Evolutionary conservation across 495 filamentous ascomycete species (phyloP).

Genomic region (Penicillium desertorum): DNA sequence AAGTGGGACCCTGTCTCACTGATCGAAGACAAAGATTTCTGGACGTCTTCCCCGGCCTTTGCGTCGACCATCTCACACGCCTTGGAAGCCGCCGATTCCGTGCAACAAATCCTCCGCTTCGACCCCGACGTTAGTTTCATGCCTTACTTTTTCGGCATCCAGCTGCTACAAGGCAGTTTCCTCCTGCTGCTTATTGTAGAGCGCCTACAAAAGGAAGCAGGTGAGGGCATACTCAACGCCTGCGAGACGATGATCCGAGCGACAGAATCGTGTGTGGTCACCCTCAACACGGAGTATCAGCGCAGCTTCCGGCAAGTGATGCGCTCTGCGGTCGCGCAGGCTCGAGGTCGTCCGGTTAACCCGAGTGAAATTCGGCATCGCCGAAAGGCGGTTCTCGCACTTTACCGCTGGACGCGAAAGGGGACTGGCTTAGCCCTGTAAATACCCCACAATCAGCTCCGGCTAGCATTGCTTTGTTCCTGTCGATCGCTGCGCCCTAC

Average conservation of each 20-base stretch:
- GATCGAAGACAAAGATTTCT: slow-evolving; percentile 83
- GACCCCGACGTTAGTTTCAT: slow-evolving; percentile 85
- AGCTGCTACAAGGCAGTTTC: slow-evolving; percentile 80
- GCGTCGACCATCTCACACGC: slow-evolving; percentile 77
- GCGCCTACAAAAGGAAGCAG: slow-evolving; percentile 76
- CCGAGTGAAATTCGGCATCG: slow-evolving; percentile 74
- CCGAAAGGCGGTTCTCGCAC: slow-evolving; percentile 66
- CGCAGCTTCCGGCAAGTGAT: slow-evolving; percentile 82
- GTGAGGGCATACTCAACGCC: slow-evolving; percentile 74
- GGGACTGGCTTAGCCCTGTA: slow-evolving; percentile 72
- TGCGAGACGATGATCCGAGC: slow-evolving; percentile 86
- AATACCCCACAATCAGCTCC: slow-evolving; percentile 11
- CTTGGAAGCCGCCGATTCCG: slow-evolving; percentile 75
- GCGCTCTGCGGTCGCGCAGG: slow-evolving; percentile 76
- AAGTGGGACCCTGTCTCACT: slow-evolving; percentile 88
- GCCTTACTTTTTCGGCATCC: slow-evolving; percentile 89
- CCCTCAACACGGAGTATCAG: slow-evolving; percentile 84
- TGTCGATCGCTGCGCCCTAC: slow-evolving; percentile 11
- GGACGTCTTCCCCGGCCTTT: slow-evolving; percentile 82
- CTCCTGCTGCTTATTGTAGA: slow-evolving; percentile 78
- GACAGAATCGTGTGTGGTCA: slow-evolving; percentile 82
- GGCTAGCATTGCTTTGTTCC: slow-evolving; percentile 1
- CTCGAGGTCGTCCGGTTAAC: slow-evolving; percentile 71
- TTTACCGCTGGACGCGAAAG: slow-evolving; percentile 80
- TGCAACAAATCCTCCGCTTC: slow-evolving; percentile 79